These are phyloP conservation scores for Gonium pectorale DNA, from an alignment of 139 green algal species.

Conservation along the genomic window DNA sequence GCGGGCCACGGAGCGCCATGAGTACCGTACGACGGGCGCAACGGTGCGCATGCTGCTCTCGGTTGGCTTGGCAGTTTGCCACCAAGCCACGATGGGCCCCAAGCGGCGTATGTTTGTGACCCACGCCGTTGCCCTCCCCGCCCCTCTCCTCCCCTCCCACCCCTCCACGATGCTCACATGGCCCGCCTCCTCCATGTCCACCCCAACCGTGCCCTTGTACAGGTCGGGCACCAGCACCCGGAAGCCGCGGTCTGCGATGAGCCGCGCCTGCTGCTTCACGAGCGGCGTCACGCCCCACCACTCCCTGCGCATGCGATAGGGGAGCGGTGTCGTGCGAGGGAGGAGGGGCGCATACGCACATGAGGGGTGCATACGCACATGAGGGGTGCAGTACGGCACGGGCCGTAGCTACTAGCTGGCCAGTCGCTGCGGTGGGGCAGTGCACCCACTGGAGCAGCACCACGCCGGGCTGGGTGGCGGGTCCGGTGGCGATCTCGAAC, in stretches of 20 bases:
- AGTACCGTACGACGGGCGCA: no score
- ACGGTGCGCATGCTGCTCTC: no score
- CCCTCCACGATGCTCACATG: constrained; percentile 61
- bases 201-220: constrained; percentile 81
- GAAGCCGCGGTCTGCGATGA: constrained; percentile 45
- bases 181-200: constrained; percentile 75
- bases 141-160: no score
- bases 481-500: constrained; percentile 48
- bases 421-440: not conserved
- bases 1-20: no score
- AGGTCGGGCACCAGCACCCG: constrained; percentile 73
- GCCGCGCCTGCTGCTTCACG: constrained; percentile 59
- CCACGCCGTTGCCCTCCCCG: no score
- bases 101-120: no score
- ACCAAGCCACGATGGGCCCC: no score
- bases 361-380: not conserved
- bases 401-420: no score
- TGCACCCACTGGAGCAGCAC: constrained; percentile 59
- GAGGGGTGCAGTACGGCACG: not conserved
- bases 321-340: not conserved
- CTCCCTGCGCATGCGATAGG: constrained; percentile 43
- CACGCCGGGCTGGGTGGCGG: constrained; percentile 36
- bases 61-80: no score
- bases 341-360: not conserved
- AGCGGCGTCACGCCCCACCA: constrained; percentile 67